A percentile compares a stretch with the other conserved stretches of the same genome.
Evolutionary conservation across 1,284 basidiomycete genomes (phyloP).

Genomic region (Laetiporus sulphureus): DNA sequence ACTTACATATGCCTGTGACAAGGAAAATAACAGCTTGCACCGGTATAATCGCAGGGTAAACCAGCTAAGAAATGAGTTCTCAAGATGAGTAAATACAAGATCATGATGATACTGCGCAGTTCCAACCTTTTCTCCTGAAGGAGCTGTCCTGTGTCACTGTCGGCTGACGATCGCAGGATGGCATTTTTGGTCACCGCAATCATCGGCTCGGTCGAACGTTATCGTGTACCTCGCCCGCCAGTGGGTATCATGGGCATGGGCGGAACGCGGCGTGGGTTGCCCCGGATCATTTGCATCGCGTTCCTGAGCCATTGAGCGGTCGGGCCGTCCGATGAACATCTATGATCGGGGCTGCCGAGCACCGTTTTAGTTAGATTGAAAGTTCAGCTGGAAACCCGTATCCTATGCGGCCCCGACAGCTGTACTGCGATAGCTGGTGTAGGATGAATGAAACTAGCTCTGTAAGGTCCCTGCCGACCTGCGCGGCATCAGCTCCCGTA

Average conservation of each 20-base stretch:
- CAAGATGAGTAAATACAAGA: too few species aligned
- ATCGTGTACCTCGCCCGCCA: too few species aligned
- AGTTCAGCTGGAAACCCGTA: constrained; percentile 8
- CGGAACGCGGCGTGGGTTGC: neutral
- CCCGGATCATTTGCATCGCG: constrained; percentile 10
- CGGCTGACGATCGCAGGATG: too few species aligned
- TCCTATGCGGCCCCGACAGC: constrained; percentile 1
- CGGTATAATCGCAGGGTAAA: too few species aligned
- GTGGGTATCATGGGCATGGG: neutral
- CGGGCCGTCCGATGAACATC: neutral
- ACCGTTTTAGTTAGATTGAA: constrained; percentile 17
- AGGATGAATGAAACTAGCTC: constrained; percentile 10
- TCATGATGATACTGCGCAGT: too few species aligned
- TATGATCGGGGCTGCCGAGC: neutral
- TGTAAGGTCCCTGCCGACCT: constrained; percentile 16
- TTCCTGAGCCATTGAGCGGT: constrained; percentile 15
- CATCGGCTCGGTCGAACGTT: too few species aligned
- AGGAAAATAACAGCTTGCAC: too few species aligned
- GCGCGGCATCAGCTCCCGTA: constrained; percentile 17
- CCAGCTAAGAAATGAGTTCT: too few species aligned
- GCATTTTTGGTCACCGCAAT: too few species aligned
- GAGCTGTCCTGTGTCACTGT: too few species aligned
- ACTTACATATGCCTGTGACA: too few species aligned
- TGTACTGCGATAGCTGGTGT: neutral
- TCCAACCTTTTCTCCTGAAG: too few species aligned